Evolutionary conservation across 441 rosid genomes (phyloP).

Genomic region (Mallotus japonicus): DNA sequence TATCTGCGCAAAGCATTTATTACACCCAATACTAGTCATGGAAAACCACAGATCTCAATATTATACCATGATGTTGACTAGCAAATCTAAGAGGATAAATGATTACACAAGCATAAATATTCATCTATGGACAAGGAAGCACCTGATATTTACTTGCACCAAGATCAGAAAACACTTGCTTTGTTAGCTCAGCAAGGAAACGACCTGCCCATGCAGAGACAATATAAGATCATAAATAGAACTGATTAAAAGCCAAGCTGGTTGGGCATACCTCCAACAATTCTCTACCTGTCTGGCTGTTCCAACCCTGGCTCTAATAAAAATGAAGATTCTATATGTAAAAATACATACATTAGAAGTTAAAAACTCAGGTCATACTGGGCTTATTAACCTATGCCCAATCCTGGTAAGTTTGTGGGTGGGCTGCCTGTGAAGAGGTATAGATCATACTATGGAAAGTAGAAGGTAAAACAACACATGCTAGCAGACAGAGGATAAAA

Average conservation of each 20-base stretch:
- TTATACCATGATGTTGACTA: neutral
- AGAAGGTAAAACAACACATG: neutral
- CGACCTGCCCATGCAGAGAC: conserved; percentile 59
- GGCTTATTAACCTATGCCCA: neutral
- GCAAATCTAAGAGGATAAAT: neutral
- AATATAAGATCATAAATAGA: neutral
- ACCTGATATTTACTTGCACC: conserved; percentile 98
- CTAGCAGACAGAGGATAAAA: neutral
- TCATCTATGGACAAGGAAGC: conserved; percentile 12
- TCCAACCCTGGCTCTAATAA: neutral
- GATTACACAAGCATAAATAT: neutral
- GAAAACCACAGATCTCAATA: neutral
- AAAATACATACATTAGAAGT: too few relatives aligned
- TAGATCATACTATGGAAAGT: neutral
- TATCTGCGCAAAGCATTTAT: neutral
- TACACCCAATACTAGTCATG: neutral
- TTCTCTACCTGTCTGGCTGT: neutral
- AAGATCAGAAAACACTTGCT: conserved; percentile 90
- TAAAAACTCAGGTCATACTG: neutral
- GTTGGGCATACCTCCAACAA: neutral
- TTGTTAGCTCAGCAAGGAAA: conserved; percentile 91
- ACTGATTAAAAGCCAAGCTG: neutral
- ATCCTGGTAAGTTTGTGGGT: too few relatives aligned
- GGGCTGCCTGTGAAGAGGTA: too few relatives aligned
- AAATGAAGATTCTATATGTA: too few relatives aligned